Evolutionary conservation across 2,329 filamentous ascomycete species (phyloP).

Genomic region (Shiraia bambusicola): DNA sequence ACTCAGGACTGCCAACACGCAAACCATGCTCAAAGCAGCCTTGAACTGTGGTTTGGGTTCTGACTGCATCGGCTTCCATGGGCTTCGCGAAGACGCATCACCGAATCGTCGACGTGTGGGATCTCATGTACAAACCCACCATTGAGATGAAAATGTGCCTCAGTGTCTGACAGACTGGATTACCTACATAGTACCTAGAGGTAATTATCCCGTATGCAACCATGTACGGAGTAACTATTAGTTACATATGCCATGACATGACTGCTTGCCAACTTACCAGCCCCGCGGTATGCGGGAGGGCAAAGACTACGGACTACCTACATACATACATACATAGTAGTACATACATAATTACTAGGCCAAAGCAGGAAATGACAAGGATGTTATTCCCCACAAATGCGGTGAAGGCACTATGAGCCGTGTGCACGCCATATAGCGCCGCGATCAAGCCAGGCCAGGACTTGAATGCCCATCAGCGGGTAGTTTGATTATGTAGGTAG

Average conservation of each 20-base stretch:
- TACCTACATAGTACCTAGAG: too few species aligned
- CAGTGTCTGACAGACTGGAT: too few species aligned
- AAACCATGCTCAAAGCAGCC: conserved; percentile 1
- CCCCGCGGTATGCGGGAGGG: conserved; percentile 1
- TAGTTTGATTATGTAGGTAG: too few species aligned
- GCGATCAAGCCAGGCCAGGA: neutral
- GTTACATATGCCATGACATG: too few species aligned
- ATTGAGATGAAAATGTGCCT: neutral
- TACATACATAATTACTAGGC: too few species aligned
- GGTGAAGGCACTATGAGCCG: conserved; percentile 6
- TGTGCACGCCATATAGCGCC: conserved; percentile 6
- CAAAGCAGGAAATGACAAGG: conserved; percentile 26
- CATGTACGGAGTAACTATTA: too few species aligned
- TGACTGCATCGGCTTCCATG: conserved; percentile 23
- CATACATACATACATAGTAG: too few species aligned
- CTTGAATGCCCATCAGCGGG: neutral
- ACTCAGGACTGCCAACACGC: too few species aligned
- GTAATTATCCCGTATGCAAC: too few species aligned
- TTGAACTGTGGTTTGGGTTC: conserved; percentile 23
- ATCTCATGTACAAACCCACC: neutral
- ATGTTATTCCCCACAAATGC: conserved; percentile 2
- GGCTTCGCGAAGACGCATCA: conserved; percentile 5
- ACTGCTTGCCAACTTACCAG: neutral
- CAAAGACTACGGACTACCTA: conserved; percentile 14
- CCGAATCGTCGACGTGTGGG: conserved; percentile 1